A percentile compares a stretch with the other conserved stretches of the same genome.
Conservation (phyloP, 257 asterid species). For the Paraleonurus japonicus region DNA sequence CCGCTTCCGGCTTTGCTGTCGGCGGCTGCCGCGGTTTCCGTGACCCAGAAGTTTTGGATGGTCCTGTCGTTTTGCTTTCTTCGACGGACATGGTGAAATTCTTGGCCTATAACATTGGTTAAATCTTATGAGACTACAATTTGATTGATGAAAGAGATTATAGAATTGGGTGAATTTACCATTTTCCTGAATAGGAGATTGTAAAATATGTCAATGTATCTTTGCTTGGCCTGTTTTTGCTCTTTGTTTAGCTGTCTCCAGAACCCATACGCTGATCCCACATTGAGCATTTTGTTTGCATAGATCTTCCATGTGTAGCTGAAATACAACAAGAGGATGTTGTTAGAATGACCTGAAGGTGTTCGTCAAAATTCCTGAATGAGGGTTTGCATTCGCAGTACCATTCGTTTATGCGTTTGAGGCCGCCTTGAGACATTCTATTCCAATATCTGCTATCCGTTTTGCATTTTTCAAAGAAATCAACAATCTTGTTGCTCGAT, state of each 20-base stretch:
- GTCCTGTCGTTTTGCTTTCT: constrained; percentile 35
- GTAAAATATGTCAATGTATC: constrained; percentile 69
- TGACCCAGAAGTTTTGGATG: constrained; percentile 21
- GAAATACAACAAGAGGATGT: constrained; percentile 15
- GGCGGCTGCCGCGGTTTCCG: constrained; percentile 11
- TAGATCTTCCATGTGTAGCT: constrained; percentile 93
- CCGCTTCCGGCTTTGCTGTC: background rate
- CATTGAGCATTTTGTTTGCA: constrained; percentile 72
- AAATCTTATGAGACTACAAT: background rate
- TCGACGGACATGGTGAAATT: constrained; percentile 35
- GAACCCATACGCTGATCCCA: constrained; percentile 70
- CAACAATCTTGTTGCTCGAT: constrained; percentile 61
- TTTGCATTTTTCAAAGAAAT: constrained; percentile 70
- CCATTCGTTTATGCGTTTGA: constrained; percentile 75
- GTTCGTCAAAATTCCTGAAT: background rate
- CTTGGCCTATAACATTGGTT: constrained; percentile 42
- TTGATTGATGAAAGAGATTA: background rate
- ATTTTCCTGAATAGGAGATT: constrained; percentile 68
- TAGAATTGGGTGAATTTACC: constrained; percentile 36
- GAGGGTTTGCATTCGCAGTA: constrained; percentile 18
- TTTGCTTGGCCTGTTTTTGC: constrained; percentile 58
- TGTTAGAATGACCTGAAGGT: background rate
- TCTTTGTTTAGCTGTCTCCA: constrained; percentile 66
- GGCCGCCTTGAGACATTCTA: constrained; percentile 56
- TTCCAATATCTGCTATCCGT: constrained; percentile 59